Base-by-base conservation (phyloP, 495 filamentous ascomycete species). In the Tetracladium marchalianum region DNA sequence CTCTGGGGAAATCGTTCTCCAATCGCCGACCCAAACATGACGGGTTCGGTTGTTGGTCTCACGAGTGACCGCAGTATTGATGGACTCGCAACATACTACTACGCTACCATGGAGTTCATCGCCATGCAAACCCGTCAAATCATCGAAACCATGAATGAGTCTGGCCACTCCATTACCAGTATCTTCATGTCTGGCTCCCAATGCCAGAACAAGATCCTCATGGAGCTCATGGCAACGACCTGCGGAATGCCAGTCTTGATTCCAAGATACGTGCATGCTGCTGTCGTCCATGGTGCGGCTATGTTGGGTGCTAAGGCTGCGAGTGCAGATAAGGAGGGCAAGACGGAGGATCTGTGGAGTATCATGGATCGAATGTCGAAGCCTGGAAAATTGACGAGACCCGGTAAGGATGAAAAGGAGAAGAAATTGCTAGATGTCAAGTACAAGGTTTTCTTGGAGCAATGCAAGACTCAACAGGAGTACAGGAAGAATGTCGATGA, bases 131-230 rank as follows among this genome's bases (percentile, higher is more conserved):
- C 92, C 1, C 78, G 85, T 35, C 92, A 98, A 60, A 98, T 98
- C 57, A 76, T 97, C 49, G 85, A 93, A 56, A 76, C 84, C 4
- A 93, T 97, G 85, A 97, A 95, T 67, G 62, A 71, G 11, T 67
- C 82, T 11, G 90, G 90, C 31, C 92, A 97, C 61, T 63, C 68
- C 37, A 90, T 97, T 63, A 75, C 69, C 38, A 90, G 85, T 41
- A 94, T 98, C 63, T 98, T 96, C 74, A 95, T 98, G 92, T 93
- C 85, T 13, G 92, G 92, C 47, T 89, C 85, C 17, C 92, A 96
- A 59, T 98, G 92, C 69, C 89, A 95, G 63, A 98, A 98, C 61
- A 76, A 81, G 19, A 82, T 98, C 44, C 70, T 98, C 22, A 90
- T 97, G 75, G 68, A 78, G 13, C 81, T 97, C 31, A 87, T 97